These are phyloP conservation scores for Fusarium algeriense DNA, from an alignment of 2,329 filamentous ascomycete genomes.

Conservation along the genomic window DNA sequence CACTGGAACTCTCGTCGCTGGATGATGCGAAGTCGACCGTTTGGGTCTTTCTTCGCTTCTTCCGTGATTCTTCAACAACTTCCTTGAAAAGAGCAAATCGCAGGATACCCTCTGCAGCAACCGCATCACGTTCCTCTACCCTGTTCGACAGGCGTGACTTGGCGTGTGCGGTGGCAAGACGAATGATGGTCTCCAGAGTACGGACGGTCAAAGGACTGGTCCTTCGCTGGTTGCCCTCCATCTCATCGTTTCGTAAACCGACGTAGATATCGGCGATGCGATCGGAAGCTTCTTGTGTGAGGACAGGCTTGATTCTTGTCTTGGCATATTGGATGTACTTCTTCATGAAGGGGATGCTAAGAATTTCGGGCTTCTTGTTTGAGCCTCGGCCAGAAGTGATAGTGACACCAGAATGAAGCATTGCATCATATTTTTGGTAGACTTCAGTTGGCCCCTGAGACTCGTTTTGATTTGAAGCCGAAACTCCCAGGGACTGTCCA, in stretches of 20 bases:
- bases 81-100: conserved; percentile 98
- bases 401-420: conserved; percentile 93
- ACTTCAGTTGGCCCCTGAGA: conserved; percentile 85
- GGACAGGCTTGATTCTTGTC: conserved; percentile 85
- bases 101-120: conserved; percentile 88
- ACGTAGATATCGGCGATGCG: conserved; percentile 94
- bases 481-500: conserved; percentile 87
- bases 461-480: conserved; percentile 80
- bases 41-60: conserved; percentile 81
- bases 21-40: conserved; percentile 69
- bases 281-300: conserved; percentile 92
- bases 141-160: conserved; percentile 89
- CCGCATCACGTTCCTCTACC: conserved; percentile 89
- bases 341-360: conserved; percentile 98
- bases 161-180: conserved; percentile 94
- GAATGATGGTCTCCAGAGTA: conserved; percentile 98
- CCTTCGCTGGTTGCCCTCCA: conserved; percentile 92
- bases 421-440: conserved; percentile 95
- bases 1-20: conserved; percentile 69
- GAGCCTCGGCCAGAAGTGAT: conserved; percentile 79
- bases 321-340: conserved; percentile 99
- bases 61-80: conserved; percentile 83
- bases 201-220: conserved; percentile 96
- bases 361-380: conserved; percentile 83
- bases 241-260: conserved; percentile 92